Percentiles rank a stretch among this genome's conserved stretches.
Conservation (phyloP, 768 basidiomycete species). For the Tylopilus balloui region DNA sequence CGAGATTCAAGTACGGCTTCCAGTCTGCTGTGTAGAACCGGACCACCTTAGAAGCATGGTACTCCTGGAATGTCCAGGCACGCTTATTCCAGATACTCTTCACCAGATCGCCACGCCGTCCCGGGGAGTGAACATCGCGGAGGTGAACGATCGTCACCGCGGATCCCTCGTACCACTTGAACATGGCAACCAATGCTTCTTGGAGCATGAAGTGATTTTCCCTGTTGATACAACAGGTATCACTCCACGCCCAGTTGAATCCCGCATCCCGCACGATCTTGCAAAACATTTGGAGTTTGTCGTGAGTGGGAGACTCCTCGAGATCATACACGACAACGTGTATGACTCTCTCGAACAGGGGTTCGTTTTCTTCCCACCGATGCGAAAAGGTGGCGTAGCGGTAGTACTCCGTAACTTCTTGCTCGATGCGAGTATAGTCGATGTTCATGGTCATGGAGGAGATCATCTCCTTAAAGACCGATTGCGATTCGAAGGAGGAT, state of each 20-base stretch:
- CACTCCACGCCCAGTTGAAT: constrained; percentile 9
- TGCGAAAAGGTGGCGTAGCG: constrained; percentile 12
- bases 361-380: constrained; percentile 9
- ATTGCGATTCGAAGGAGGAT: constrained; percentile 3
- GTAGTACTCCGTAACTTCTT: constrained; percentile 3
- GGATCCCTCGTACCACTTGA: constrained; percentile 8
- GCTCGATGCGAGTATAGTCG: constrained; percentile 2
- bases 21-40: constrained; percentile 3
- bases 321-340: constrained; percentile 6
- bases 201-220: background rate
- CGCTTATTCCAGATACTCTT: constrained; percentile 3
- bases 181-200: constrained; percentile 6
- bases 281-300: constrained; percentile 7
- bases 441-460: constrained; percentile 10
- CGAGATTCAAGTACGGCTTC: background rate
- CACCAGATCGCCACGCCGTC: background rate
- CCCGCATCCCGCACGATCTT: constrained; percentile 2
- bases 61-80: constrained; percentile 6
- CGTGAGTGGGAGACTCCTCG: constrained; percentile 2
- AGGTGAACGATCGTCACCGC: constrained; percentile 3
- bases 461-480: constrained; percentile 6
- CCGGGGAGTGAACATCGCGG: background rate
- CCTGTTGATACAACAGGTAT: constrained; percentile 14
- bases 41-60: constrained; percentile 4
- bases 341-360: constrained; percentile 4